Base-by-base conservation (phyloP, 2,329 filamentous ascomycete species). In the Colletotrichum truncatum region DNA sequence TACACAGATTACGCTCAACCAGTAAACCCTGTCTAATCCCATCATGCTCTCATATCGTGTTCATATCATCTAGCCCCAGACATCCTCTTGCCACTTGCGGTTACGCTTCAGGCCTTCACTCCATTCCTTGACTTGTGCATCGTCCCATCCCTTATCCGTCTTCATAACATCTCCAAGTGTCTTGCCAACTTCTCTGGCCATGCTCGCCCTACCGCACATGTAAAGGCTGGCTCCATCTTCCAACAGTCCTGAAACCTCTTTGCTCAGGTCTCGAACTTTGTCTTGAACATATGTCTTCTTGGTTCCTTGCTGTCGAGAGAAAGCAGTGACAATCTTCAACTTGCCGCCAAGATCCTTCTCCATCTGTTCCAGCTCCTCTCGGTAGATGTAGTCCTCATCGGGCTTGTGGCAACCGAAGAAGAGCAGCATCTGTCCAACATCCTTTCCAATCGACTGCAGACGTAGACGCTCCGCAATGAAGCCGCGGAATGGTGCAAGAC, bases 41-140 rank as follows among this genome's bases (percentile, higher is more conserved):
- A 12, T 57, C 70, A 74, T 53, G 75, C 73, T 21, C 64, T 78
- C 28, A 10, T 18, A 4, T 16, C 6, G 2, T 28, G 16, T 9
- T 5, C 14, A 28, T 26, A 0, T 18, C 11, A 30, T 26, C 43
- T 57, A 82, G 21, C 80, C 80, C 84, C 83, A 86, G 43, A 86
- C 83, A 77, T 86, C 83, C 69, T 85, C 82, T 68, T 81, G 80
- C 82, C 83, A 86, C 70, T 83, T 84, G n/a, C 78, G 80, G 26
- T 77, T 76, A 69, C 78, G 82, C 77, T 84, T 85, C 38, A 84
- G 71, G 14, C 72, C 76, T 67, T 82, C 82, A 23, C 74, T 78
- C 83, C 83, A 86, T 53, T 76, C 74, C 57, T 80, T 80, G 12
- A 79, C 74, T 45, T 81, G 76, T 6, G 64, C 69, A 16, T 82